These are phyloP conservation scores for Chaetomidium leptoderma DNA, from an alignment of 495 filamentous ascomycete species.

Conservation along the genomic window DNA sequence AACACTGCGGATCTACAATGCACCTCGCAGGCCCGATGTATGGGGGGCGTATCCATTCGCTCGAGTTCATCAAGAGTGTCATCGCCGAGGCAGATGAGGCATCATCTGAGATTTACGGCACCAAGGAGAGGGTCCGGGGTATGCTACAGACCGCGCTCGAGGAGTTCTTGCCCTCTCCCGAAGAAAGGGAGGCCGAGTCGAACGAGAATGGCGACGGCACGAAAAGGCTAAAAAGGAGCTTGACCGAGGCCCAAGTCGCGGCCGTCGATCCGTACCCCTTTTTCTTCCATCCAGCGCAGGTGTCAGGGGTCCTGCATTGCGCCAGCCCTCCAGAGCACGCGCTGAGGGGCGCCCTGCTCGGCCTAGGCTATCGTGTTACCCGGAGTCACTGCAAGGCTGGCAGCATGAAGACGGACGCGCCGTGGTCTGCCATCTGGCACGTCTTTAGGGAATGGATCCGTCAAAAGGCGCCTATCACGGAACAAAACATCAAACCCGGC, in stretches of 20 bases:
- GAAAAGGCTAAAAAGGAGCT: slow-evolving; percentile 30
- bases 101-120: slow-evolving; percentile 65
- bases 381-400: slow-evolving; percentile 83
- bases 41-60: slow-evolving; percentile 81
- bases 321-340: slow-evolving; percentile 65
- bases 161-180: slow-evolving; percentile 49
- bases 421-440: slow-evolving; percentile 86
- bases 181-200: slow-evolving; percentile 23
- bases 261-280: slow-evolving; percentile 70
- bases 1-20: slow-evolving; percentile 80
- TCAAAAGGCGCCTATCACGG: slow-evolving; percentile 70
- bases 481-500: slow-evolving; percentile 59
- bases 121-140: slow-evolving; percentile 74
- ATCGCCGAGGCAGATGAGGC: slow-evolving; percentile 61
- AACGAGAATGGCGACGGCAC: slow-evolving; percentile 18
- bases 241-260: slow-evolving; percentile 49
- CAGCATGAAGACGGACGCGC: slow-evolving; percentile 86
- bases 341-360: slow-evolving; percentile 72
- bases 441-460: slow-evolving; percentile 87
- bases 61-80: slow-evolving; percentile 71
- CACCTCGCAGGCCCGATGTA: slow-evolving; percentile 93
- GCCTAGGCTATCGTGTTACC: slow-evolving; percentile 73
- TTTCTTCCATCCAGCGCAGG: slow-evolving; percentile 68
- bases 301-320: slow-evolving; percentile 73
- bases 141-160: slow-evolving; percentile 87